A percentile compares a stretch with the other conserved stretches of the same genome.
phyloP scores from a whole-genome alignment of 148 eudicot species.

The Fagopyrum homotropicum region DNA sequence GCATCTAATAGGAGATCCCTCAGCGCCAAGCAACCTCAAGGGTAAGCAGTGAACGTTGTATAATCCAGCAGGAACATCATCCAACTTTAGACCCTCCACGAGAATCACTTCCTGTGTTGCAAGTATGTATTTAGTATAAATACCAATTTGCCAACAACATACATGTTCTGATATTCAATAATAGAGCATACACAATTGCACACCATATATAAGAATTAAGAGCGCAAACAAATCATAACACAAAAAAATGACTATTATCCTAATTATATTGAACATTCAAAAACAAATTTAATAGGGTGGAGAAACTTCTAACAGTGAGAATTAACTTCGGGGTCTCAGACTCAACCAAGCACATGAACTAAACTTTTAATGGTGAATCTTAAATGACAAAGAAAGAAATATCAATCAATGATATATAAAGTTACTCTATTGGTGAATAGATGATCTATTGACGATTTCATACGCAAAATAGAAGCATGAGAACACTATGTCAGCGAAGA shows the following conservation, averaged over 20 bases:
- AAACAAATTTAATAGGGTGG: no score
- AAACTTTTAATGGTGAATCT: neutral
- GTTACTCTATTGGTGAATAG: neutral
- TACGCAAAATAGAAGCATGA: neutral
- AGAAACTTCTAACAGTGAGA: no score
- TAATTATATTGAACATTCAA: neutral
- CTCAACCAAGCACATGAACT: neutral
- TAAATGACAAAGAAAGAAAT: neutral
- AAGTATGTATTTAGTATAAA: neutral
- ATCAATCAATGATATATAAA: neutral
- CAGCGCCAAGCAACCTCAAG: slow-evolving; percentile 66
- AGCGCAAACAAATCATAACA: neutral
- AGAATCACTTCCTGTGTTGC: slow-evolving; percentile 62
- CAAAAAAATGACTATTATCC: neutral
- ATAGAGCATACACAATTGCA: neutral
- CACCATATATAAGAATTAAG: neutral
- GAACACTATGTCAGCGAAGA: neutral
- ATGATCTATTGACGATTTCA: neutral
- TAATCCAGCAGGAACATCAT: slow-evolving; percentile 41
- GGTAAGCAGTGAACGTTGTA: slow-evolving; percentile 80
- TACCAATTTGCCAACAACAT: neutral
- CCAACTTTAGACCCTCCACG: slow-evolving; percentile 79
- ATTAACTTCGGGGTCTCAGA: no score
- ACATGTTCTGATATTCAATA: neutral
- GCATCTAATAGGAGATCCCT: slow-evolving; percentile 84